Percentiles rank a stretch among this genome's conserved stretches.
Evolutionary conservation across 2,329 filamentous ascomycete species (phyloP).

Genomic region (Lachnellula suecica): DNA sequence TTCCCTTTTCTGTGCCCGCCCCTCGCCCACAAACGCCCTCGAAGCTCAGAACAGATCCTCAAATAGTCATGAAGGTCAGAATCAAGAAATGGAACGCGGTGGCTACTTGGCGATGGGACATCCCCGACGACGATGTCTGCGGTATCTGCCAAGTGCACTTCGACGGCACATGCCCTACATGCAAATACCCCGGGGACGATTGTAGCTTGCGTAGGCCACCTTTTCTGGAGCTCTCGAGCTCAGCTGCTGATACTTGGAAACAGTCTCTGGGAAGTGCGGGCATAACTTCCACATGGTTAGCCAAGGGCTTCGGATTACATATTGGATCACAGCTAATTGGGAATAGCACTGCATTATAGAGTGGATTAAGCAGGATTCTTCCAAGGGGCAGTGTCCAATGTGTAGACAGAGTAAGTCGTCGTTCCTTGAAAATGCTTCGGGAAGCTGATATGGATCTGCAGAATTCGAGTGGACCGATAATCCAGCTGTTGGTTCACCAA

Average conservation of each 20-base stretch:
- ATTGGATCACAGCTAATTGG: neutral
- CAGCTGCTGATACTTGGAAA: neutral
- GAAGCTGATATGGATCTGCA: slow-evolving; percentile 23
- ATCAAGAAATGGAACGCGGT: slow-evolving; percentile 93
- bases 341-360: slow-evolving; percentile 86
- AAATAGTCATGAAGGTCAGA: slow-evolving; percentile 92
- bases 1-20: neutral
- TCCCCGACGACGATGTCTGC: slow-evolving; percentile 95
- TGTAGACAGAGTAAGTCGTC: slow-evolving; percentile 78
- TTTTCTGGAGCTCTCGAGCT: slow-evolving; percentile 1
- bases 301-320: neutral
- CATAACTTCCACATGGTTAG: slow-evolving; percentile 96
- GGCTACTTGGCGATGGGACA: slow-evolving; percentile 96
- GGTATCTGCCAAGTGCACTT: slow-evolving; percentile 98
- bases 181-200: slow-evolving; percentile 96
- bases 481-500: slow-evolving; percentile 1
- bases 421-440: neutral
- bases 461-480: slow-evolving; percentile 50
- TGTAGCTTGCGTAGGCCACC: slow-evolving; percentile 76
- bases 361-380: slow-evolving; percentile 94
- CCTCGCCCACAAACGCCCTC: neutral
- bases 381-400: slow-evolving; percentile 95
- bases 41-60: neutral
- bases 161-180: slow-evolving; percentile 95
- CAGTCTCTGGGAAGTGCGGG: slow-evolving; percentile 93